phyloP scores from a whole-genome alignment of 805 yeast genomes.

The Myxozyma udenii region DNA sequence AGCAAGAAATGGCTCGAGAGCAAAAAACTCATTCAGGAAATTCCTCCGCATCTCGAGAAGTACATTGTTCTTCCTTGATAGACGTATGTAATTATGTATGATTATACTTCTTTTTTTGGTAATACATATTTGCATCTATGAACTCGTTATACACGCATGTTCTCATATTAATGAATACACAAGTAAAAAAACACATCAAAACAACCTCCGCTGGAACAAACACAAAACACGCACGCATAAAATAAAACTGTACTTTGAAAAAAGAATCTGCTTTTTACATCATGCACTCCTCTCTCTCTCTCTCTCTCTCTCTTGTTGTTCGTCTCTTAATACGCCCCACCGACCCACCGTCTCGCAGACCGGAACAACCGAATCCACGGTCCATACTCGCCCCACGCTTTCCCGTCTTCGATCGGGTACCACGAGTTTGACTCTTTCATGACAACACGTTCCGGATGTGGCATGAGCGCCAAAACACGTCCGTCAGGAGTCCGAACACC shows the following conservation, averaged over 20 bases:
- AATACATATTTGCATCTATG: too few species aligned
- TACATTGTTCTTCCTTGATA: slow-evolving; percentile 52
- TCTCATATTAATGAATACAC: too few species aligned
- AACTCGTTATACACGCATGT: too few species aligned
- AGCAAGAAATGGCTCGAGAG: slow-evolving; percentile 71
- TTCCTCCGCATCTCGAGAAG: slow-evolving; percentile 69
- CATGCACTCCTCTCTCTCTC: background rate
- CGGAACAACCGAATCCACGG: slow-evolving; percentile 95
- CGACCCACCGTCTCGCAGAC: slow-evolving; percentile 91
- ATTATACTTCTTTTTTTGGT: background rate
- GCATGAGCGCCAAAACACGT: slow-evolving; percentile 97
- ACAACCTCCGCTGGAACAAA: too few species aligned
- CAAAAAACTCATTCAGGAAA: slow-evolving; percentile 57
- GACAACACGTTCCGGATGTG: slow-evolving; percentile 95
- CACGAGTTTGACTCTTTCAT: slow-evolving; percentile 88
- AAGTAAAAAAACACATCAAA: too few species aligned
- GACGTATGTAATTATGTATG: background rate
- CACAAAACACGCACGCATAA: too few species aligned
- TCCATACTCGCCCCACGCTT: slow-evolving; percentile 74
- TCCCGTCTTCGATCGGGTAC: slow-evolving; percentile 63
- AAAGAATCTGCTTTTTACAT: background rate
- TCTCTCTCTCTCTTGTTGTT: slow-evolving; percentile 13
- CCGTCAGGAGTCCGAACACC: slow-evolving; percentile 90
- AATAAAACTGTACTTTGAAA: background rate
- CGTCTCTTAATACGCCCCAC: too few species aligned